phyloP scores from a whole-genome alignment of 805 yeast genomes.

The Candida coquimbonensis region DNA sequence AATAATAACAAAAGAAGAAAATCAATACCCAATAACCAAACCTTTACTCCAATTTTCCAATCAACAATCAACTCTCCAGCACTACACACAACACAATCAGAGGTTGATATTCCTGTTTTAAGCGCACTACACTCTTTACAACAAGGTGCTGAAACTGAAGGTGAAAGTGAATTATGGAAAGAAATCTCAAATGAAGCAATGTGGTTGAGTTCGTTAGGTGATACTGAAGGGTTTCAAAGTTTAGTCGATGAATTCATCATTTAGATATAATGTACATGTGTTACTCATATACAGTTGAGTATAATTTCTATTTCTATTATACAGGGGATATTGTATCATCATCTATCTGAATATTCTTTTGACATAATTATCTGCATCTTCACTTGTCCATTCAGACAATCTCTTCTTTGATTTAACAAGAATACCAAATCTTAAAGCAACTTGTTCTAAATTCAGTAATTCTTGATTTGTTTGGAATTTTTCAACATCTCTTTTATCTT shows the following conservation, averaged over 20 bases:
- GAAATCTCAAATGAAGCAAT: conserved; percentile 72
- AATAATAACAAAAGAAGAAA: conserved; percentile 1
- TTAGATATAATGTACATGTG: background rate
- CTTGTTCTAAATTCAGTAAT: conserved; percentile 37
- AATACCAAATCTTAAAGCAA: conserved; percentile 38
- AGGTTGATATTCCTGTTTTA: conserved; percentile 19
- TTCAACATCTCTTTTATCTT: conserved; percentile 6
- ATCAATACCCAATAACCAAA: no score
- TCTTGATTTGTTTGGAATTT: conserved; percentile 21
- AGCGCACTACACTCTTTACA: conserved; percentile 24
- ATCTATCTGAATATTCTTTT: conserved; percentile 1
- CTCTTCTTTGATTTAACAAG: conserved; percentile 44
- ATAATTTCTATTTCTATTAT: background rate
- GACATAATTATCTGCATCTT: conserved; percentile 32
- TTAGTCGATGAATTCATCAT: conserved; percentile 17
- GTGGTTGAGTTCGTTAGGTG: conserved; percentile 47
- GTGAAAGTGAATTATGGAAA: conserved; percentile 59
- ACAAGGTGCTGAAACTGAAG: conserved; percentile 26
- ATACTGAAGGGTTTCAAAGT: conserved; percentile 32
- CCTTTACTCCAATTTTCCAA: background rate
- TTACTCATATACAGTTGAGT: background rate
- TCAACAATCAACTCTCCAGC: conserved; percentile 12
- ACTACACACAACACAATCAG: conserved; percentile 14
- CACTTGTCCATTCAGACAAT: conserved; percentile 52
- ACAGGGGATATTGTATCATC: background rate